These are phyloP conservation scores for Phytophthora agathidicida DNA, from an alignment of 352 stramenopile genomes.

Conservation along the genomic window DNA sequence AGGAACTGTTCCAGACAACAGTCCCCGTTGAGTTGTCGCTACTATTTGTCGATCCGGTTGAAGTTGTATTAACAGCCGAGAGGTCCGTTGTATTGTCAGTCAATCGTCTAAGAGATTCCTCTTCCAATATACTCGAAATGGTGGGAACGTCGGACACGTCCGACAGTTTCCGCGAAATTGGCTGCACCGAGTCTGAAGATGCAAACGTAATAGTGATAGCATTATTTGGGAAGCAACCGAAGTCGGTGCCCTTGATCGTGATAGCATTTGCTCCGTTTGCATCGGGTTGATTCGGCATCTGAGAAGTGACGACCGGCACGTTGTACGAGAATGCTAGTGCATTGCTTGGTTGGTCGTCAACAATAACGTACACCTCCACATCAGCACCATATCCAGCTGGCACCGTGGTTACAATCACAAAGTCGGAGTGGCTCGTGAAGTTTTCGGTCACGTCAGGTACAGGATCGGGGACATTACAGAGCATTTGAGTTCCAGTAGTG, in stretches of 20 bases:
- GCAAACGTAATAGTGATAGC: slow-evolving; percentile 58
- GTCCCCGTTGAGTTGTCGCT: slow-evolving; percentile 31
- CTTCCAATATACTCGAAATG: slow-evolving; percentile 1
- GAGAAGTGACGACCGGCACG: slow-evolving; percentile 52
- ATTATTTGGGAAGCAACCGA: slow-evolving; percentile 69
- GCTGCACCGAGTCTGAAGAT: slow-evolving; percentile 14
- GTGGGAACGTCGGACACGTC: background rate
- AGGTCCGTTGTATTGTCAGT: too few species aligned
- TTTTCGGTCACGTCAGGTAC: slow-evolving; percentile 30
- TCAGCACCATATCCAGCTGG: slow-evolving; percentile 55
- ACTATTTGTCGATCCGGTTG: slow-evolving; percentile 10
- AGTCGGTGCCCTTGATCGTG: slow-evolving; percentile 67
- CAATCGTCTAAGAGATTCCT: slow-evolving; percentile 4
- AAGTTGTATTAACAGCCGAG: too few species aligned
- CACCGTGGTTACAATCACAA: slow-evolving; percentile 50
- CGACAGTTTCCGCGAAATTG: slow-evolving; percentile 18
- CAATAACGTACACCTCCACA: slow-evolving; percentile 47
- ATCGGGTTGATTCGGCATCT: slow-evolving; percentile 73
- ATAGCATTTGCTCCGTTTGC: slow-evolving; percentile 67
- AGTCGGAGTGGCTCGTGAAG: slow-evolving; percentile 51
- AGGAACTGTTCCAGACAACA: slow-evolving; percentile 56
- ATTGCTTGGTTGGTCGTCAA: slow-evolving; percentile 60
- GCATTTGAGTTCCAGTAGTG: slow-evolving; percentile 25
- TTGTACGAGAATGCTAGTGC: slow-evolving; percentile 61
- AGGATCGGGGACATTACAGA: slow-evolving; percentile 33